Evolutionary conservation across 2,329 filamentous ascomycete species (phyloP), one percentile per base, ranked within the genome.

Genomic region (Sporothrix dimorphospora): DNA sequence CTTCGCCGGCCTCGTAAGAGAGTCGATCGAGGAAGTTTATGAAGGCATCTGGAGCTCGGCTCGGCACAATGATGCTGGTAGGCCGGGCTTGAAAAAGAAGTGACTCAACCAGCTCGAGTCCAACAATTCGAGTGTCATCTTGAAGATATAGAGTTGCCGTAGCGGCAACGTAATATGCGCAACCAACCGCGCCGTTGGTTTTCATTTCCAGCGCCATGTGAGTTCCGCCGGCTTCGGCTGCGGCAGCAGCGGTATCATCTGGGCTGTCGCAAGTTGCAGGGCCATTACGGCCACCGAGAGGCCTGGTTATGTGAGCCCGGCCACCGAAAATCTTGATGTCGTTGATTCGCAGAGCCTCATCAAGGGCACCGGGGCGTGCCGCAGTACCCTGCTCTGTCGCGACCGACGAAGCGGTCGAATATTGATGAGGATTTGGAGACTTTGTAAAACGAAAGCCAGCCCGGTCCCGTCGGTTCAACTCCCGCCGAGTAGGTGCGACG

Each of bases 161-260:
- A 34, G 86, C 82, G 6, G 90, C 89, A 63, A 91, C 84, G 78
- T 95, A 97, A 78, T 95, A 97, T 61, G 93, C 91, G 79, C 94
- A 98, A 0, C 95, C 95, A 21, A 97, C 85, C 0, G 87, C 90
- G 0, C 88, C 89, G 40, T 88, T 86, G n/a, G 90, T 87, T 74
- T 87, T 89, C 79, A 95, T 85, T 72, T 97, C 90, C 30, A 97
- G 83, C 0, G 93, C 92, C 89, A 97, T 93, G 72, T 97, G 87
- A 34, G 94, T 82, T 78, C 96, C 92, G 71, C 88, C 87, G 12
- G 38, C 4, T 6, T 51, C 45, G 27, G 24, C 42, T n/a, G 19
- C 27, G 12, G 6, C 42, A 12, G 21, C 27, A 19, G 6, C 42
- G 27, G 42, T 7, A 47, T 4, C 16, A n/a, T 47, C 45, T 34